Percentiles rank a stretch among this genome's conserved stretches.
These are phyloP conservation scores for Chaetomiaceae sp. DNA, from an alignment of 2,329 filamentous ascomycete species.

Conservation along the genomic window DNA sequence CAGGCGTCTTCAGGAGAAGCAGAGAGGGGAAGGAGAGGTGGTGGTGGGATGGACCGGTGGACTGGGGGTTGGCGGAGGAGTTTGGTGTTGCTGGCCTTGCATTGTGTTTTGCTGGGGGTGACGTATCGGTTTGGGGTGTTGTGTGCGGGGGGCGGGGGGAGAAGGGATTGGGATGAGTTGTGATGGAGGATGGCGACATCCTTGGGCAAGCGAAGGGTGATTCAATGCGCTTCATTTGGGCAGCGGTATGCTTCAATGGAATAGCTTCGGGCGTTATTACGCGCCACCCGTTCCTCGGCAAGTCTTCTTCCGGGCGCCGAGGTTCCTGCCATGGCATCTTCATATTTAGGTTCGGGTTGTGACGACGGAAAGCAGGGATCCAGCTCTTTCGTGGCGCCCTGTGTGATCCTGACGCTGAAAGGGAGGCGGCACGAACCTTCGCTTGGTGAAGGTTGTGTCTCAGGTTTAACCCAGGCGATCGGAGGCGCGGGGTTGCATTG, in stretches of 20 bases:
- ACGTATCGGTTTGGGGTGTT: conserved; percentile 31
- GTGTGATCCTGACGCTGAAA: not conserved
- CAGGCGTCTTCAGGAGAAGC: not conserved
- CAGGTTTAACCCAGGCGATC: not conserved
- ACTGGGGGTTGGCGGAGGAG: conserved; percentile 32
- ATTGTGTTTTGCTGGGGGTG: conserved; percentile 33
- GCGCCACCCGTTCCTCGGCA: not conserved
- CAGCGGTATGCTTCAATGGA: not conserved
- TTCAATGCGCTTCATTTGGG: not conserved
- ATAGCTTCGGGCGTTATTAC: not conserved
- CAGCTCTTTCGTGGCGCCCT: not conserved
- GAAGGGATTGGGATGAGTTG: conserved; percentile 18
- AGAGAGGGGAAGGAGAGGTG: conserved; percentile 25
- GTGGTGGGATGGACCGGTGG: conserved; percentile 18
- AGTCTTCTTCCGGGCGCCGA: not conserved
- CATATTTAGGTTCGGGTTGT: not conserved
- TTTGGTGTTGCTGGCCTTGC: conserved; percentile 32
- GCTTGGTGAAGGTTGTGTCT: not conserved
- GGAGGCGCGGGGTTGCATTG: not conserved
- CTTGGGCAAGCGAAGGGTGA: not conserved
- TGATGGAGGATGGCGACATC: not conserved
- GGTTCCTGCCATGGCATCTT: not conserved
- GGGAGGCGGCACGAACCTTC: not conserved
- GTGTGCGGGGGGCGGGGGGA: conserved; percentile 26
- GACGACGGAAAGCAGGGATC: not conserved